phyloP scores from a whole-genome alignment of 176 grass and related monocot species.

The Tillandsia fasciculata region DNA sequence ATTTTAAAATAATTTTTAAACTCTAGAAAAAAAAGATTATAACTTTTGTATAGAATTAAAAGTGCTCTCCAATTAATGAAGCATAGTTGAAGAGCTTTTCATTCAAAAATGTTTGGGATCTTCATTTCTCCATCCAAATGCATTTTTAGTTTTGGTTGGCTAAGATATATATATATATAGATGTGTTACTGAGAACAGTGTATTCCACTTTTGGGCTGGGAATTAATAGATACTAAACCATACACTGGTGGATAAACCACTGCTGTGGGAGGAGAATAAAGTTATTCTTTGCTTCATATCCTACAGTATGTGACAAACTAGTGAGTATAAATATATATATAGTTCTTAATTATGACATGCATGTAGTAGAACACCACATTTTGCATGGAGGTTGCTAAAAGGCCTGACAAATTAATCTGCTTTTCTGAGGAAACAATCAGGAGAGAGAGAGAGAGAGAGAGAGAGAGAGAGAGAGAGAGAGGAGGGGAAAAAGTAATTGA shows the following conservation, averaged over 20 bases:
- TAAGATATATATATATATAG: too few species aligned
- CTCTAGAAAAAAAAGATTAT: too few species aligned
- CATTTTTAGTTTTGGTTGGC: too few species aligned
- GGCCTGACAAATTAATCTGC: not conserved
- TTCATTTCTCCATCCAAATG: too few species aligned
- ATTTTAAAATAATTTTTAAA: too few species aligned
- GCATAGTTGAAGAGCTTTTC: too few species aligned
- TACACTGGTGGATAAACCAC: not conserved
- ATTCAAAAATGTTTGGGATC: too few species aligned
- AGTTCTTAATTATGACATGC: not conserved
- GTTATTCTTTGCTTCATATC: not conserved
- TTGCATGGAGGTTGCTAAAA: not conserved
- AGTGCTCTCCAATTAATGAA: too few species aligned
- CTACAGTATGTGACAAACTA: not conserved
- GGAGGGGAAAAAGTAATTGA: too few species aligned
- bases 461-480: too few species aligned
- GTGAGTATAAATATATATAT: not conserved
- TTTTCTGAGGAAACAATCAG: not conserved
- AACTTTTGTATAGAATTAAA: too few species aligned
- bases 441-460: too few species aligned
- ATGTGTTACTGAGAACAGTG: not conserved
- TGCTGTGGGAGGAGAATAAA: not conserved
- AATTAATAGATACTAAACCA: not conserved
- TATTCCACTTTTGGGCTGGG: not conserved
- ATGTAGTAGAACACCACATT: not conserved